phyloP scores from a whole-genome alignment of 371 early-diverging fungal genomes.

The Chytridium lagenaria region DNA sequence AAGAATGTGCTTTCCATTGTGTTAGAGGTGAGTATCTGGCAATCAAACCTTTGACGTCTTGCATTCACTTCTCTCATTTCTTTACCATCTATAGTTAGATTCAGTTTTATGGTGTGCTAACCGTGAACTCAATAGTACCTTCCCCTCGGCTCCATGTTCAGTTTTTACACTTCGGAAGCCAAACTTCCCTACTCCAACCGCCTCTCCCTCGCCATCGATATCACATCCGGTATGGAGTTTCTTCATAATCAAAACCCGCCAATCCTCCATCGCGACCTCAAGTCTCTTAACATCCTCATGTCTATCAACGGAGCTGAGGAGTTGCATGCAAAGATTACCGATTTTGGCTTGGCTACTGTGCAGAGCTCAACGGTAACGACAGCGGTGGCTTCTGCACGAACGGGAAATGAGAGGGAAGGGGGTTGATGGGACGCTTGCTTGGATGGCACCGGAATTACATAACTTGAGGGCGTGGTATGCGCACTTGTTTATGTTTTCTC shows the following conservation, averaged over 20 bases:
- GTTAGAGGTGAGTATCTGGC: too few relatives aligned
- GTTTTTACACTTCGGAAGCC: background rate
- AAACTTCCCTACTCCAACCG: background rate
- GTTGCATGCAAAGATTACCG: constrained; percentile 15
- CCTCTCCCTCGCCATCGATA: constrained; percentile 17
- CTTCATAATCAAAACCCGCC: constrained; percentile 3
- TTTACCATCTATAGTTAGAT: too few relatives aligned
- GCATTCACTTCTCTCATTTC: too few relatives aligned
- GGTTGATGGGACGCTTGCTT: background rate
- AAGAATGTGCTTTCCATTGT: too few relatives aligned
- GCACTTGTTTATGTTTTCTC: too few relatives aligned
- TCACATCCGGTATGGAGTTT: constrained; percentile 8
- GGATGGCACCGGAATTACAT: constrained; percentile 5
- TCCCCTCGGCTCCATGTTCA: background rate
- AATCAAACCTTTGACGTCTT: too few relatives aligned
- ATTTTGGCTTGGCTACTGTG: constrained; percentile 3
- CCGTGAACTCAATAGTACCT: too few relatives aligned
- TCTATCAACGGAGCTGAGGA: background rate
- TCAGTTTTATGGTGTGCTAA: too few relatives aligned
- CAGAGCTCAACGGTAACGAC: background rate
- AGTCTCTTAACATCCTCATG: constrained; percentile 5
- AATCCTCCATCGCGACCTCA: constrained; percentile 9
- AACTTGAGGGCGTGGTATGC: constrained; percentile 11
- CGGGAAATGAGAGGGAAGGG: background rate
- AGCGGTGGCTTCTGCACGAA: background rate